Base-by-base conservation (phyloP, 768 basidiomycete genomes). In the Saitozyma sp. region DNA sequence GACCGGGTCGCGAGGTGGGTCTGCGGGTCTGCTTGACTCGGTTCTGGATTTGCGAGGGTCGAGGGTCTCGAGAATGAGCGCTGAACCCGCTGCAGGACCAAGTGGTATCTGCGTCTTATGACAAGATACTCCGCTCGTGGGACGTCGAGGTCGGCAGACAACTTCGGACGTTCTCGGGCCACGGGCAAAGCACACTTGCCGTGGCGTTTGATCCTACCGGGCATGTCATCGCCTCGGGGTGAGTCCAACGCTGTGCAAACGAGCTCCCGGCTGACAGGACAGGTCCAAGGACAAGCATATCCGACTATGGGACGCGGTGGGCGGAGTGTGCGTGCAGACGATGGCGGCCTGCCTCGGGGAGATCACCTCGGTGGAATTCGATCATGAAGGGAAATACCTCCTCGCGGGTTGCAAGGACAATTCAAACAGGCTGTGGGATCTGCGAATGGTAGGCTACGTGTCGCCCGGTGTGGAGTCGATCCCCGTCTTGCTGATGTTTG, bases 111-210 rank as follows among this genome's bases (percentile, higher is more conserved):
- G 78, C 72, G 10, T 69, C 67, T 6, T 79, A 79, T 55, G 78
- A 79, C 62, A 65, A 67, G 57, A 77, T 78, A n/a, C 50, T 79
- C 2, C 63, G 75, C 5, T 62, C 67, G 1, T 79, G 68, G 64
- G 75, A 78, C 41, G 65, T 78, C 46, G 71, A 74, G 50, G 67
- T 71, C 5, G 68, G 66, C 4, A 68, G 72, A 19, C 67, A 74
- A 53, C 59, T 78, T 17, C 65, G 76, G 51, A 79, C 78, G 4
- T 79, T 78, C 48, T 78, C 78, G 3, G 78, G 78, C 7, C 77
- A 78, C 56, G 66, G 65, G n/a, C 68, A 72, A 46, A 68, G 67
- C 56, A 68, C 73, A 41, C 65, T 73, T 43, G 64, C 69, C 0
- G 74, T 75, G 9, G 67, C 73, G 0, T 75, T 70, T 43, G 74